A percentile compares a stretch with the other conserved stretches of the same genome.
These are phyloP conservation scores for Tilletiopsis washingtonensis DNA, from an alignment of 1,284 basidiomycete genomes.

Conservation along the genomic window DNA sequence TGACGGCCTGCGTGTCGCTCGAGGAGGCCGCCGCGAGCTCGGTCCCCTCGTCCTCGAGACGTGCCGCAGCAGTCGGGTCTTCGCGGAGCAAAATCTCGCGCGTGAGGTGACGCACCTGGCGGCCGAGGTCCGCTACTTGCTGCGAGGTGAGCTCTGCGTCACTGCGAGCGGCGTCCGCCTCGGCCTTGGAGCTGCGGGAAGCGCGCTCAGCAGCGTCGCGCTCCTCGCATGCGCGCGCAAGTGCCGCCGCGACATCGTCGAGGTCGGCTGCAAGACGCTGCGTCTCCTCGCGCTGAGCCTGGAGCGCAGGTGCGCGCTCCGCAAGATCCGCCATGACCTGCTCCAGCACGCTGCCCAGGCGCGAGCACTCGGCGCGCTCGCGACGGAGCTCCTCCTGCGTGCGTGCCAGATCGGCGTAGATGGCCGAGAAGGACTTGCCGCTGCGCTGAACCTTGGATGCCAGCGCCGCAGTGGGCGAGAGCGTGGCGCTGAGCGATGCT, in stretches of 20 bases:
- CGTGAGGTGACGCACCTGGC: slow-evolving; percentile 71
- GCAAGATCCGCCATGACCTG: slow-evolving; percentile 42
- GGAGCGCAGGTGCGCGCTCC: slow-evolving; percentile 35
- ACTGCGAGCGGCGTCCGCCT: slow-evolving; percentile 52
- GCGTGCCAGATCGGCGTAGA: slow-evolving; percentile 77
- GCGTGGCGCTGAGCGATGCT: slow-evolving; percentile 8
- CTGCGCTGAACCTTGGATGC: slow-evolving; percentile 65
- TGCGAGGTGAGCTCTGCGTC: slow-evolving; percentile 65
- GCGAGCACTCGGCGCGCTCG: slow-evolving; percentile 53
- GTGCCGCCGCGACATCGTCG: slow-evolving; percentile 19
- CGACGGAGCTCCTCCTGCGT: slow-evolving; percentile 72
- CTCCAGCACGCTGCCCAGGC: slow-evolving; percentile 32
- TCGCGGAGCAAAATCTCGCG: slow-evolving; percentile 71
- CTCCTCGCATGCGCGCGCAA: slow-evolving; percentile 24
- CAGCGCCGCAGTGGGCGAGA: slow-evolving; percentile 68
- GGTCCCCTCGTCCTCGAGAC: slow-evolving; percentile 57
- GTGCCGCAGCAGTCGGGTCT: slow-evolving; percentile 68
- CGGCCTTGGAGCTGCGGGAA: slow-evolving; percentile 58
- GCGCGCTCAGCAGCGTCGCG: slow-evolving; percentile 23
- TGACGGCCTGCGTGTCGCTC: slow-evolving; percentile 55
- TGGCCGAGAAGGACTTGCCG: slow-evolving; percentile 79
- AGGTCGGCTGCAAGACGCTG: slow-evolving; percentile 30
- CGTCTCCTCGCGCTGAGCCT: slow-evolving; percentile 42
- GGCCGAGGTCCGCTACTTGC: slow-evolving; percentile 70
- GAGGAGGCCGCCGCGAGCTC: slow-evolving; percentile 31